A percentile compares a stretch with the other conserved stretches of the same genome.
Conservation (phyloP, 495 filamentous ascomycete genomes). For the Margaritispora aquatica region DNA sequence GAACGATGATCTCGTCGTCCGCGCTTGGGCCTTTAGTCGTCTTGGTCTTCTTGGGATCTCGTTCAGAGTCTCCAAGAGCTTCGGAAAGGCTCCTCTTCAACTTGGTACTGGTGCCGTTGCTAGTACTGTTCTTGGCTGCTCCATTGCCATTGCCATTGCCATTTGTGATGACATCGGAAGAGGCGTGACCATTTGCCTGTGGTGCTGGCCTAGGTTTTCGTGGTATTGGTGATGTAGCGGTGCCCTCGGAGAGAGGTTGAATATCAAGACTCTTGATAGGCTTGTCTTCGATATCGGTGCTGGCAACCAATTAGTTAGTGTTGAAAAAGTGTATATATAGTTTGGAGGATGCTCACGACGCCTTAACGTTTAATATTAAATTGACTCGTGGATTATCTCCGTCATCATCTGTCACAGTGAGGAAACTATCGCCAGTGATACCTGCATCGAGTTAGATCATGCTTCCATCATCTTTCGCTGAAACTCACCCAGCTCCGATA, state of each 20-base stretch:
- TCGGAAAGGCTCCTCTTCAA: slow-evolving; percentile 12
- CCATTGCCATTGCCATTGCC: slow-evolving; percentile 8
- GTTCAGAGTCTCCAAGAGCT: slow-evolving; percentile 9
- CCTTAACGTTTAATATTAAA: slow-evolving; percentile 60
- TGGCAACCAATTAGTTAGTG: slow-evolving; percentile 4
- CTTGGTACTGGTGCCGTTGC: slow-evolving; percentile 7
- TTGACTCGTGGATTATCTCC: slow-evolving; percentile 80
- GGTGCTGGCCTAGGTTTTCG: slow-evolving; percentile 35
- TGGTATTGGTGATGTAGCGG: slow-evolving; percentile 35
- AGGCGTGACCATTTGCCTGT: slow-evolving; percentile 11
- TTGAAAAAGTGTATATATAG: background rate
- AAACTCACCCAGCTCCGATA: slow-evolving; percentile 62
- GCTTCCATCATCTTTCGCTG: slow-evolving; percentile 15
- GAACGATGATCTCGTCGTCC: slow-evolving; percentile 38
- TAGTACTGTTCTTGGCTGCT: background rate
- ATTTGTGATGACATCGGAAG: background rate
- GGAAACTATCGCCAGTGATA: slow-evolving; percentile 60
- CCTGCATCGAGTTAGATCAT: slow-evolving; percentile 28
- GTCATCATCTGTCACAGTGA: slow-evolving; percentile 81
- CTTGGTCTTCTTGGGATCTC: slow-evolving; percentile 39
- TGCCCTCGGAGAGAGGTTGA: background rate
- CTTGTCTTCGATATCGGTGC: slow-evolving; percentile 13
- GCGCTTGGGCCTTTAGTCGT: slow-evolving; percentile 15
- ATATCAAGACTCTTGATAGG: slow-evolving; percentile 19
- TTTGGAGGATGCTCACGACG: slow-evolving; percentile 31